Conservation (phyloP, 2,329 filamentous ascomycete species). For the Leptographium wingfieldii region DNA sequence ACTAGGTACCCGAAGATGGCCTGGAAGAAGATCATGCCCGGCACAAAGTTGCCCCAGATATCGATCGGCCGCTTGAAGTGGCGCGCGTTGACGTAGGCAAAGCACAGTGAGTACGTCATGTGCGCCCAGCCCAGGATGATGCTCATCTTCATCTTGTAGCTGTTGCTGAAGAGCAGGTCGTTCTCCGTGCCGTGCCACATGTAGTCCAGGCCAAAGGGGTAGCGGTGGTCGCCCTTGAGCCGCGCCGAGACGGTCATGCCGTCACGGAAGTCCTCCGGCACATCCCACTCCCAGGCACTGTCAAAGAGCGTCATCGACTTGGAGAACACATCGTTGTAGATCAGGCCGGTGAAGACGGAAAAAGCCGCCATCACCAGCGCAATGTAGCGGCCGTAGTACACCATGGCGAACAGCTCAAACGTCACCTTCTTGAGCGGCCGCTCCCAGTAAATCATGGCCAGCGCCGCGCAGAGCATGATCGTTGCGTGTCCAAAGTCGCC, state of each 20-base stretch:
- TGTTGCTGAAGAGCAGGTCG: conserved; percentile 90
- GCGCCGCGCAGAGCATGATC: conserved; percentile 73
- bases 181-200: conserved; percentile 96
- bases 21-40: conserved; percentile 99
- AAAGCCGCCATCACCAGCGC: conserved; percentile 97
- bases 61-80: conserved; percentile 94
- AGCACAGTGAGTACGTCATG: conserved; percentile 96
- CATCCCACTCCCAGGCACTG: conserved; percentile 75
- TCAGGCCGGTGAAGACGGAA: conserved; percentile 90
- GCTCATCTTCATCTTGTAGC: conserved; percentile 99
- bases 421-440: conserved; percentile 81
- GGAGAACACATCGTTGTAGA: conserved; percentile 97
- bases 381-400: conserved; percentile 97
- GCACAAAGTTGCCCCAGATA: conserved; percentile 94
- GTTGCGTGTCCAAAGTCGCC: conserved; percentile 90
- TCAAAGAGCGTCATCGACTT: conserved; percentile 80
- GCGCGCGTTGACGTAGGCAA: conserved; percentile 82
- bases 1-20: conserved; percentile 96
- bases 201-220: conserved; percentile 92
- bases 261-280: conserved; percentile 53
- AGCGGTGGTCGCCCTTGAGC: conserved; percentile 63
- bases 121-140: conserved; percentile 95
- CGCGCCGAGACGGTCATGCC: conserved; percentile 49
- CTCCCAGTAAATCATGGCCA: conserved; percentile 95
- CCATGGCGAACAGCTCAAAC: conserved; percentile 95